Evolutionary conservation across 1,284 basidiomycete genomes (phyloP), one percentile per base, ranked within the genome.

Genomic region (Sanguinoderma infundibulare): DNA sequence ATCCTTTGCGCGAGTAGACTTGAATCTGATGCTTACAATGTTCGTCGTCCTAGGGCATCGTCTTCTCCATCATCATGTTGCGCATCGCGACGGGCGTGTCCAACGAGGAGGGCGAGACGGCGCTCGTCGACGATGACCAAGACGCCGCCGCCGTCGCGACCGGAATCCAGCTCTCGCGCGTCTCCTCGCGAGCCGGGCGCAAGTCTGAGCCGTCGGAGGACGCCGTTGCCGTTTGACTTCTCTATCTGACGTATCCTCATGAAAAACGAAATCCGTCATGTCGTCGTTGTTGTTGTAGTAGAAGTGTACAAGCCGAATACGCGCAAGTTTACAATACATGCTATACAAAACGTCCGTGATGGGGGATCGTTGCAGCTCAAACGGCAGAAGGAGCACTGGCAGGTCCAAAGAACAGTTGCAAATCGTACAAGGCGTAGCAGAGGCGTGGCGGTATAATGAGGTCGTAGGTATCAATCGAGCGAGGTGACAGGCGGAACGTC

Each of bases 41-140:
- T 26, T n/a, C n/a, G n/a, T n/a, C n/a, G n/a, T 35, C 3, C 30
- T 30, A 62, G 61, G 61, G 61, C n/a, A 62, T 62, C 40, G 61
- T 62, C 2, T 62, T 62, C 40, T 58, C 61, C 1, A 24, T 56
- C 17, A 62, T 62, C 56, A 62, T 62, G 53, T 26, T 54, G n/a
- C 61, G 61, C 17, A 62, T 62, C 38, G 61, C 61, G 32, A 58
- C 61, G 2, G 61, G 61, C 1, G 20, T 55, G 12, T 62, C 61
- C 8, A 62, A 12, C 39, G 57, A 39, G 22, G 61, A 62, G 53
- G 61, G 61, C 20, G 56, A 58, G 44, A 62, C 61, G 2, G 61
- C 57, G 15, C 49, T 62, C 10, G n/a, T 59, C 2, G 56, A 55
- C 30, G 42, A 46, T 26, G 53, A 53, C 52, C n/a, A 40, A 32